Base-by-base conservation (phyloP, 192 early-diverging fungal species). In the Paraglomus occultum region DNA sequence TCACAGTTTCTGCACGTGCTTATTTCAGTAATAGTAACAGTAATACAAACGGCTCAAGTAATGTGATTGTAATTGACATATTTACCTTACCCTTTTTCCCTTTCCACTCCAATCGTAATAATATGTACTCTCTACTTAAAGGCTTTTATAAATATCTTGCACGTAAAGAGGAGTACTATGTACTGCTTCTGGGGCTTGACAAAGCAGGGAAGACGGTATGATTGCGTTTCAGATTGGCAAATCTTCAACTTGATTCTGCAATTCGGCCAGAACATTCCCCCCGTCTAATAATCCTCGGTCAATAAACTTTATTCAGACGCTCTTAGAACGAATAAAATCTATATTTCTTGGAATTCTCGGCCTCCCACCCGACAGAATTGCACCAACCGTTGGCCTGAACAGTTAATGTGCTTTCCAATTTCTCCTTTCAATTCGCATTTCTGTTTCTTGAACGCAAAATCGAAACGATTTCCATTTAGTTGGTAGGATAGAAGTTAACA, bases 151-250 rank as follows among this genome's bases (percentile, higher is more conserved):
- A 88, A 71, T 90, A 95, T 73, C 82, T 90, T 64, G 96, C 92
- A 47, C 82, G 88, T 57, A 92, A 87, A 69, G 95, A 97, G 76
- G 93, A 96, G 70, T 99, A 88, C 81, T 94, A 89, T 62, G 86
- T 97, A n/a, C 84, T 99, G n/a, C 91, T 99, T 58, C 79, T 99
- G 42, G 96, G 96, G 39, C 87, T 97, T 20, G 96, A 99, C 74
- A 93, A 94, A 77, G 92, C 94, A n/a, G 96, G 96, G 51, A 99
- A 99, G 77, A 97, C 96, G 49, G 91, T 90, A 82, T 70, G 76
- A 44, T 14, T 1, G 12, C 17, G 18, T 20, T 49, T 55, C 8
- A 43, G 49, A 45, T 61, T 76, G 52, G 15, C 60, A 15, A 50
- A 14, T 44, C 51, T 66, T 6, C 14, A 40, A 51, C 46, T 73